Percentiles rank a stretch among this genome's conserved stretches.
Evolutionary conservation across 2,329 filamentous ascomycete genomes (phyloP).

Genomic region (Penicillium sp.): DNA sequence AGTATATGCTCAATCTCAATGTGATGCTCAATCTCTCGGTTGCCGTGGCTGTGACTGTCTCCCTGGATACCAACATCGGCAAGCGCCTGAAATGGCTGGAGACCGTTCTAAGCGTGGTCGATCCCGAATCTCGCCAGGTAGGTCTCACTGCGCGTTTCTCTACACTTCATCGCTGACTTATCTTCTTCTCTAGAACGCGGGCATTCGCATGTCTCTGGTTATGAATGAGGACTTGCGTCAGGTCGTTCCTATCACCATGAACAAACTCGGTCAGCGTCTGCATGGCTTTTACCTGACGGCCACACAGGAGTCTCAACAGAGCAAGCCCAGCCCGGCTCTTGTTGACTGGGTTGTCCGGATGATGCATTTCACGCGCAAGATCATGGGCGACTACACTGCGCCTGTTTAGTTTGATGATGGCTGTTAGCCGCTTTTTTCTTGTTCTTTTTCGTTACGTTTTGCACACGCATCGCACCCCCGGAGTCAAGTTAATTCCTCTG

Average conservation of each 20-base stretch:
- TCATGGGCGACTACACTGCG: conserved; percentile 23
- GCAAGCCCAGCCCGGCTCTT: conserved; percentile 52
- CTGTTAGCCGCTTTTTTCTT: not conserved
- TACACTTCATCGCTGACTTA: conserved; percentile 7
- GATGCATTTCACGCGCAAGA: conserved; percentile 44
- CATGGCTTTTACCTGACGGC: conserved; percentile 60
- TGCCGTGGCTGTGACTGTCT: conserved; percentile 62
- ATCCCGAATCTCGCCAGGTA: conserved; percentile 50
- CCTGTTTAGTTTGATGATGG: not conserved
- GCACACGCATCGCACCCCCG: not conserved
- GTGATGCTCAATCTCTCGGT: conserved; percentile 63
- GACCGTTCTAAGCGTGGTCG: conserved; percentile 56
- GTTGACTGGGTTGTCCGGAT: conserved; percentile 43
- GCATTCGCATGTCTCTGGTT: conserved; percentile 43
- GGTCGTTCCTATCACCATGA: conserved; percentile 62
- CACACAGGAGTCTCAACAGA: conserved; percentile 52
- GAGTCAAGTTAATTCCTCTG: conserved; percentile 1
- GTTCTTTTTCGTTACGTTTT: not conserved
- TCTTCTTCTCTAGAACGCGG: conserved; percentile 46
- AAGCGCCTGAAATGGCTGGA: conserved; percentile 63
- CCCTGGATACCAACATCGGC: conserved; percentile 54
- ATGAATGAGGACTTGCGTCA: conserved; percentile 52
- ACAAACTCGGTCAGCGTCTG: conserved; percentile 59
- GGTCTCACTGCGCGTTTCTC: conserved; percentile 22
- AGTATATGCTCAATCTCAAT: conserved; percentile 57